Conservation (phyloP, 768 basidiomycete genomes). For the Naematelia aurantialba region DNA sequence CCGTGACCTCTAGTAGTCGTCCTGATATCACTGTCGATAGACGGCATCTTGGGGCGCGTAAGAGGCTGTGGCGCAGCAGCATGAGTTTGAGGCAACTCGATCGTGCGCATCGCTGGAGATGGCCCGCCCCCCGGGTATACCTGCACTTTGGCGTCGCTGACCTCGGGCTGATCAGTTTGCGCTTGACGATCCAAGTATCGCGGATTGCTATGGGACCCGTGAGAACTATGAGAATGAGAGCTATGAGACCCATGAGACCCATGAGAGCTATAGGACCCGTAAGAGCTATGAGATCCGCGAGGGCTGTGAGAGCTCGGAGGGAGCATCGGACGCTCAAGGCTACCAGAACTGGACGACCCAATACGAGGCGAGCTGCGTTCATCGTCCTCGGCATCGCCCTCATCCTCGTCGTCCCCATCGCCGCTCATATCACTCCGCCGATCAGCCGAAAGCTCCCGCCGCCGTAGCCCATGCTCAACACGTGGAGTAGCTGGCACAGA, state of each 20-base stretch:
- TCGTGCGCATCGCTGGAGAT: slow-evolving; percentile 23
- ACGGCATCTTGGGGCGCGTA: background rate
- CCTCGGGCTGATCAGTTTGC: slow-evolving; percentile 30
- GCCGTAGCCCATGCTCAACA: slow-evolving; percentile 4
- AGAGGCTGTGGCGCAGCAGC: background rate
- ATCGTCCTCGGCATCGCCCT: slow-evolving; percentile 24
- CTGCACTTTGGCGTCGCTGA: slow-evolving; percentile 27
- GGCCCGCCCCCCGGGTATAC: slow-evolving; percentile 14
- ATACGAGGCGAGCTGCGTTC: slow-evolving; percentile 29
- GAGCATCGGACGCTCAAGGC: slow-evolving; percentile 41
- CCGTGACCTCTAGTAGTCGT: background rate
- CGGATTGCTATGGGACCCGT: no score
- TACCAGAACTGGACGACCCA: slow-evolving; percentile 56
- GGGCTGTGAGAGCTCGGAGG: slow-evolving; percentile 34
- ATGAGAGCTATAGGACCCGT: no score
- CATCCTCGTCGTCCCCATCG: slow-evolving; percentile 49
- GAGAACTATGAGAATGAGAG: no score
- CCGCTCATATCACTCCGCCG: slow-evolving; percentile 38
- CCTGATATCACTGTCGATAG: background rate
- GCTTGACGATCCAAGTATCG: slow-evolving; percentile 30
- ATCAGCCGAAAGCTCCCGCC: slow-evolving; percentile 4
- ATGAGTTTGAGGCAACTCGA: slow-evolving; percentile 4
- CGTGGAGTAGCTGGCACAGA: slow-evolving; percentile 28
- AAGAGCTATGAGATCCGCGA: background rate
- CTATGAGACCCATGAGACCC: no score